Evolutionary conservation across 116 monocot species (phyloP).

Genomic region (Cymodocea nodosa): DNA sequence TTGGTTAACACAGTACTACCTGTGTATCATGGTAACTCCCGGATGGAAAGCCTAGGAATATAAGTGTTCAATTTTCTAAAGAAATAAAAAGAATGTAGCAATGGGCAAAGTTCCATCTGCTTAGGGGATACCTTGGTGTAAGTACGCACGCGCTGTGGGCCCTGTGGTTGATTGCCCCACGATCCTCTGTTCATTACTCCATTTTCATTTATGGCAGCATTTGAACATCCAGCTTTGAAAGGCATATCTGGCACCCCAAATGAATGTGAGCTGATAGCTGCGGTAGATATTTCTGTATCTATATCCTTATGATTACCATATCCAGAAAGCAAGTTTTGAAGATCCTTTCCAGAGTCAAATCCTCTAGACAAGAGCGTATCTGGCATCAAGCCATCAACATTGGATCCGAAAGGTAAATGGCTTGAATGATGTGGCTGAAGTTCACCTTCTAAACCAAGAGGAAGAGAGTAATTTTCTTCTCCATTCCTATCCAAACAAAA

Average conservation of each 20-base stretch:
- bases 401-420: conserved; percentile 20
- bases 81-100: no score
- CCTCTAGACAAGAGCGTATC: conserved; percentile 42
- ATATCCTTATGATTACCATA: conserved; percentile 45
- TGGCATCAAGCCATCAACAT: conserved; percentile 31
- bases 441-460: conserved; percentile 56
- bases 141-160: conserved; percentile 54
- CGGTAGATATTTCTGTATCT: conserved; percentile 69
- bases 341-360: conserved; percentile 36
- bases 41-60: no score
- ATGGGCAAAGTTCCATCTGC: no score
- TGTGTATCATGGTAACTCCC: no score
- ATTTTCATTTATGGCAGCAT: conserved; percentile 32
- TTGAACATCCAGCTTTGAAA: conserved; percentile 56
- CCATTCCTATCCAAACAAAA: conserved; percentile 54
- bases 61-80: no score
- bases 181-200: conserved; percentile 31
- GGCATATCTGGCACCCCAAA: conserved; percentile 47
- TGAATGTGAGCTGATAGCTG: conserved; percentile 67
- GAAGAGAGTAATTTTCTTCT: conserved; percentile 53
- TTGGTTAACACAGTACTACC: no score
- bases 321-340: conserved; percentile 33
- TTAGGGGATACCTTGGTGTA: conserved; percentile 61
- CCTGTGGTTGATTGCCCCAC: conserved; percentile 53
- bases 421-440: conserved; percentile 24